These are phyloP conservation scores for Verticillium nubilum DNA, from an alignment of 2,329 filamentous ascomycete genomes.

Conservation along the genomic window DNA sequence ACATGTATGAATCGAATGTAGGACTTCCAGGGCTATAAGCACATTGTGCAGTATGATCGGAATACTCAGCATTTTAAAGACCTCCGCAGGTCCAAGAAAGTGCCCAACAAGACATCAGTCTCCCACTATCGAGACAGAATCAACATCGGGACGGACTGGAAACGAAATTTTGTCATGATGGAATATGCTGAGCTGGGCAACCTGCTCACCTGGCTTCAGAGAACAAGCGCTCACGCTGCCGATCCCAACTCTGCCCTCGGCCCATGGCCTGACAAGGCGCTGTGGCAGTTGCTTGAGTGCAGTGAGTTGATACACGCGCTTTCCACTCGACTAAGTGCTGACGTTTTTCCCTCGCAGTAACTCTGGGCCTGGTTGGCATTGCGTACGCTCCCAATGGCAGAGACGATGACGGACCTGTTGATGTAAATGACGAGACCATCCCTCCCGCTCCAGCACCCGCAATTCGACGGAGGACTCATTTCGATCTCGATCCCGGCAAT, in stretches of 20 bases:
- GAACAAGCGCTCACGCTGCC: not conserved
- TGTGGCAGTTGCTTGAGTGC: slow-evolving; percentile 25
- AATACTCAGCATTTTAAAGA: not conserved
- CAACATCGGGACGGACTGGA: slow-evolving; percentile 1
- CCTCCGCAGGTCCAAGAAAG: not conserved
- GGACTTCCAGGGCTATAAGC: not conserved
- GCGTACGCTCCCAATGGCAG: not conserved
- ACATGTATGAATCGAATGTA: not conserved
- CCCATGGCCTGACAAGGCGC: slow-evolving; percentile 10
- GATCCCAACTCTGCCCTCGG: not conserved
- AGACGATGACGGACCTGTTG: not conserved
- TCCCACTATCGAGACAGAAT: not conserved
- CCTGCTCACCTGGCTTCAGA: slow-evolving; percentile 12
- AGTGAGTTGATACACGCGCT: slow-evolving; percentile 13
- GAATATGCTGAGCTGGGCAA: slow-evolving; percentile 20
- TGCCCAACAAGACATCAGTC: not conserved
- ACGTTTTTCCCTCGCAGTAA: not conserved
- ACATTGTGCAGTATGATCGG: not conserved
- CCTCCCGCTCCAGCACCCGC: not conserved
- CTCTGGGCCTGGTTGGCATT: not conserved
- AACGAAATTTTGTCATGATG: slow-evolving; percentile 14
- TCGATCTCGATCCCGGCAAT: not conserved
- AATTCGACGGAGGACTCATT: not conserved
- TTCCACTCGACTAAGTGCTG: not conserved
- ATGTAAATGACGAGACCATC: not conserved